A percentile compares a stretch with the other conserved stretches of the same genome.
phyloP scores from a whole-genome alignment of 2,329 filamentous ascomycete species.

The Chaetomium sp. region DNA sequence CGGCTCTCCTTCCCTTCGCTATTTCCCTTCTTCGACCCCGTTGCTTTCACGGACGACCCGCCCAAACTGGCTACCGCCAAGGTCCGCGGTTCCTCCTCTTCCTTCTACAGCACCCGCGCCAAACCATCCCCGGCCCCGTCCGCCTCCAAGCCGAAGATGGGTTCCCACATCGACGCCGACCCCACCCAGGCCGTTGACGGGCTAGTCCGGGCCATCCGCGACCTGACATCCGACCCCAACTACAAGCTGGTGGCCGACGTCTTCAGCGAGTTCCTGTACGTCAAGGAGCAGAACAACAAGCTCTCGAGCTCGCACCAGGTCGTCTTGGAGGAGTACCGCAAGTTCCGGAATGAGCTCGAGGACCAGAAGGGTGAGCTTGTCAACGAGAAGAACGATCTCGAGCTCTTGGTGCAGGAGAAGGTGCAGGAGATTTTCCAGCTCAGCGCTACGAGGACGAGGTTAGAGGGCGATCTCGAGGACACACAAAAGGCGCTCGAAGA shows the following conservation, averaged over 20 bases:
- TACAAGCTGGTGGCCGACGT: slow-evolving; percentile 42
- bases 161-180: slow-evolving; percentile 30
- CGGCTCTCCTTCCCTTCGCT: slow-evolving; percentile 7
- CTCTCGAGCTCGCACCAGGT: slow-evolving; percentile 39
- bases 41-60: neutral
- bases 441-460: slow-evolving; percentile 27
- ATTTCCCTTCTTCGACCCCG: neutral
- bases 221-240: slow-evolving; percentile 40
- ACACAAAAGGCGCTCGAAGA: slow-evolving; percentile 29
- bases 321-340: slow-evolving; percentile 41
- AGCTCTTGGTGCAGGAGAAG: slow-evolving; percentile 35
- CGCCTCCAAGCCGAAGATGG: slow-evolving; percentile 28
- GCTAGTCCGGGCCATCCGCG: slow-evolving; percentile 41
- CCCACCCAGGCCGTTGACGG: slow-evolving; percentile 38
- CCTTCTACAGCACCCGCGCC: slow-evolving; percentile 14
- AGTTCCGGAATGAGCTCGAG: slow-evolving; percentile 41
- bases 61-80: slow-evolving; percentile 27
- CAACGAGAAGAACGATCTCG: slow-evolving; percentile 36
- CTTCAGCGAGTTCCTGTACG: slow-evolving; percentile 40
- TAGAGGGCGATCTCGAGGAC: slow-evolving; percentile 34
- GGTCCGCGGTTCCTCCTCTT: slow-evolving; percentile 5
- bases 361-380: slow-evolving; percentile 34
- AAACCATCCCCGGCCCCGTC: slow-evolving; percentile 6
- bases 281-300: slow-evolving; percentile 40
- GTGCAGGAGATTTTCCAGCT: slow-evolving; percentile 36